A percentile compares a stretch with the other conserved stretches of the same genome.
phyloP scores from a whole-genome alignment of 176 grass and related monocot genomes.

The Phoenix roebelenii region DNA sequence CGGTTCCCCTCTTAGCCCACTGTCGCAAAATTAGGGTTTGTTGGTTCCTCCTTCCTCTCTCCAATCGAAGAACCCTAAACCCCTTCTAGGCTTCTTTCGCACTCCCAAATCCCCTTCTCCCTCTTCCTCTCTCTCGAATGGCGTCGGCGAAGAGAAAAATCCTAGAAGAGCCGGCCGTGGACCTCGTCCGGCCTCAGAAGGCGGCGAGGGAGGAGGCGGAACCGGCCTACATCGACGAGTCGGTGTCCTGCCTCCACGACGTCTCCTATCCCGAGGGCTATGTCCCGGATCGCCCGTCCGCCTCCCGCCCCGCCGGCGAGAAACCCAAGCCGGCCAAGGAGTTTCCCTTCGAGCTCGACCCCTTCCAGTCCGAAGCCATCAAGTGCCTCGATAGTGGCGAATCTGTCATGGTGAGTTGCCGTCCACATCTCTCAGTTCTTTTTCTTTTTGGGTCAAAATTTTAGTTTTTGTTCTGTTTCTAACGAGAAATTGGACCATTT shows the following conservation, averaged over 20 bases:
- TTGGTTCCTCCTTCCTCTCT: too few species aligned
- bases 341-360: slow-evolving; percentile 80
- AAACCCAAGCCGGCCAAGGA: slow-evolving; percentile 43
- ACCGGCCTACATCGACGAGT: slow-evolving; percentile 16
- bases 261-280: slow-evolving; percentile 79
- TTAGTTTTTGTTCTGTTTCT: too few species aligned
- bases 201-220: slow-evolving; percentile 1
- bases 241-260: slow-evolving; percentile 73
- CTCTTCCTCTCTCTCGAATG: slow-evolving; percentile 23
- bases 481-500: too few species aligned
- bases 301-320: slow-evolving; percentile 1
- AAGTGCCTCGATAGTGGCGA: slow-evolving; percentile 37
- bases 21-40: too few species aligned
- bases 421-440: neutral
- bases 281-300: slow-evolving; percentile 12
- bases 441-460: too few species aligned
- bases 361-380: slow-evolving; percentile 74
- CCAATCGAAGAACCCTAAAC: slow-evolving; percentile 39
- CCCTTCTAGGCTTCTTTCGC: neutral
- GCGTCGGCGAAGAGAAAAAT: slow-evolving; percentile 57
- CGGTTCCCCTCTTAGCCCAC: too few species aligned
- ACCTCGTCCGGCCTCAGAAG: slow-evolving; percentile 21
- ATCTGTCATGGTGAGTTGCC: slow-evolving; percentile 35
- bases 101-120: neutral
- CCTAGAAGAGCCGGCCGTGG: slow-evolving; percentile 8